phyloP scores from a whole-genome alignment of 2,329 filamentous ascomycete genomes.

The Magnaporthiopsis incrustans region DNA sequence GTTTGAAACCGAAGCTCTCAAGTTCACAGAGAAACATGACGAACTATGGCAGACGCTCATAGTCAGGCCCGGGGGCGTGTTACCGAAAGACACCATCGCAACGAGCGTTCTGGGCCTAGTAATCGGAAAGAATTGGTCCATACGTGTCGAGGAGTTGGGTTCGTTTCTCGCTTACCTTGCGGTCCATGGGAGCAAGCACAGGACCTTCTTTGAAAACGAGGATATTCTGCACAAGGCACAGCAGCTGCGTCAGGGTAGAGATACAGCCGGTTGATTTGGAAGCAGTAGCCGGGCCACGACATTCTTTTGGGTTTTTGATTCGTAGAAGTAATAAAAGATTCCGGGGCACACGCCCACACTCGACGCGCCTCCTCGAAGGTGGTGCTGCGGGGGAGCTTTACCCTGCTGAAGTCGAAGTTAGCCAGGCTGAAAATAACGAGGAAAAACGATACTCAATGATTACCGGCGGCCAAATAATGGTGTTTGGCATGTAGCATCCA shows the following conservation, averaged over 20 bases:
- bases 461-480: no score
- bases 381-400: neutral
- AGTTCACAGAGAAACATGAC: neutral
- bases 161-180: neutral
- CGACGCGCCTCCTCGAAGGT: neutral
- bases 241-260: neutral
- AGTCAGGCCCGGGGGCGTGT: conserved; percentile 2
- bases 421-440: no score
- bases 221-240: neutral
- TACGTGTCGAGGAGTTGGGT: conserved; percentile 1
- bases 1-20: neutral
- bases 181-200: neutral
- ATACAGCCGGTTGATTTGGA: neutral
- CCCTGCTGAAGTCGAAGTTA: no score
- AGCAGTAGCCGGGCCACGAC: neutral
- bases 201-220: conserved; percentile 2
- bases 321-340: neutral
- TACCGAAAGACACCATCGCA: conserved; percentile 3
- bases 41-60: conserved; percentile 3
- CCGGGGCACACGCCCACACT: neutral
- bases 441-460: no score
- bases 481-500: no score
- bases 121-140: conserved; percentile 2
- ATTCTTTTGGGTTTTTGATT: neutral
- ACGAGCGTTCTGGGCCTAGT: conserved; percentile 1